A percentile compares a stretch with the other conserved stretches of the same genome.
Evolutionary conservation across 2,329 filamentous ascomycete species (phyloP).

Genomic region (Teratosphaeriaceae sp.): DNA sequence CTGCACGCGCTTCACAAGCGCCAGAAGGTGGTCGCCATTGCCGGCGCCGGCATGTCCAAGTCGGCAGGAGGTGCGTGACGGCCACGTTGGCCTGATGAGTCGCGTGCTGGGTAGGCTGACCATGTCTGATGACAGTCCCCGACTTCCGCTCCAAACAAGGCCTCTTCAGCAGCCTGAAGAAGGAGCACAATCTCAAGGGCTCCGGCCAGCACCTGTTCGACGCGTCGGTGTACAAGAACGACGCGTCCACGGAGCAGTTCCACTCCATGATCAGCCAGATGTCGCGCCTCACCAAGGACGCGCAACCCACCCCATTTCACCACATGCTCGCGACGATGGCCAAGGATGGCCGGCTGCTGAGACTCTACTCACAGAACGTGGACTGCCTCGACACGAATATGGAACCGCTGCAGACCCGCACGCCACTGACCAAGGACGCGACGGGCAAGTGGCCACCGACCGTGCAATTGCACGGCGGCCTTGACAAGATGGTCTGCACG

Average conservation of each 20-base stretch:
- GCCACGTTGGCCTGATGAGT: slow-evolving; percentile 11
- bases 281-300: slow-evolving; percentile 67
- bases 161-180: slow-evolving; percentile 77
- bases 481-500: slow-evolving; percentile 94
- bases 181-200: slow-evolving; percentile 82
- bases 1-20: slow-evolving; percentile 73
- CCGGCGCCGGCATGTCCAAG: slow-evolving; percentile 93
- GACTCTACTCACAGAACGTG: slow-evolving; percentile 94
- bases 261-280: slow-evolving; percentile 94
- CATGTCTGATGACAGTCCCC: slow-evolving; percentile 60
- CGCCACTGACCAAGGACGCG: slow-evolving; percentile 61
- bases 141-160: slow-evolving; percentile 92
- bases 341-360: slow-evolving; percentile 76
- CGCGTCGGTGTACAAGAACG: slow-evolving; percentile 93
- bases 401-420: slow-evolving; percentile 67
- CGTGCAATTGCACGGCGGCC: slow-evolving; percentile 85
- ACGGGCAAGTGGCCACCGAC: slow-evolving; percentile 92
- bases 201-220: slow-evolving; percentile 96
- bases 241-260: slow-evolving; percentile 80
- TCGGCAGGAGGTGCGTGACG: slow-evolving; percentile 73
- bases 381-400: slow-evolving; percentile 88
- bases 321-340: slow-evolving; percentile 87
- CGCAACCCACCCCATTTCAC: slow-evolving; percentile 82
- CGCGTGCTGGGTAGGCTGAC: slow-evolving; percentile 9
- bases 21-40: slow-evolving; percentile 94